These are phyloP conservation scores for Bryum argenteum DNA, from an alignment of 225 moss, liverwort and hornwort species.

Conservation along the genomic window DNA sequence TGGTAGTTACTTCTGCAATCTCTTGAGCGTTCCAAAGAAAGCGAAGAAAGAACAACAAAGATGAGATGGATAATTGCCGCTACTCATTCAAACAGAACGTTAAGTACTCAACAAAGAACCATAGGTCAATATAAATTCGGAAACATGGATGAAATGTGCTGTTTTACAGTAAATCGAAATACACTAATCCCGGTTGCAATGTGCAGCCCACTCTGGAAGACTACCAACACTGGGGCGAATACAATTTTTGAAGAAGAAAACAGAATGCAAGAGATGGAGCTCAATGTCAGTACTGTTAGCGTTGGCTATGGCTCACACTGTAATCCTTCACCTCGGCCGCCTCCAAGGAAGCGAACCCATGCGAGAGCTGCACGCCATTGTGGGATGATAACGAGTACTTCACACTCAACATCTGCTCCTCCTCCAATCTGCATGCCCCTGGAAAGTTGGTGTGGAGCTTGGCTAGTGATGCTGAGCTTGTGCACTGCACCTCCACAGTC, in stretches of 20 bases:
- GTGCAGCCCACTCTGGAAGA: constrained; percentile 15
- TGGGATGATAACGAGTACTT: constrained; percentile 67
- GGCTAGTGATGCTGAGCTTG: constrained; percentile 42
- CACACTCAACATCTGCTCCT: constrained; percentile 63
- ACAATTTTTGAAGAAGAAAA: not conserved
- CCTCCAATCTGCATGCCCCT: constrained; percentile 60
- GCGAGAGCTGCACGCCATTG: constrained; percentile 53
- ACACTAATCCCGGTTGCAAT: constrained; percentile 42
- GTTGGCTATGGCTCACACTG: constrained; percentile 83
- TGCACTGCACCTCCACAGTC: constrained; percentile 78
- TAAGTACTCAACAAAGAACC: too few species aligned
- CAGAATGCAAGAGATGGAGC: not conserved
- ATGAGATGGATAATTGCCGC: too few species aligned
- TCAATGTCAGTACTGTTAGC: constrained; percentile 12
- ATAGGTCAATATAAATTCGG: too few species aligned
- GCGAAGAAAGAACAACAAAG: too few species aligned
- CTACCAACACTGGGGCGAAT: constrained; percentile 35
- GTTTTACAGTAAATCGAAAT: too few species aligned
- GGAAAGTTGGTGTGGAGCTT: constrained; percentile 63
- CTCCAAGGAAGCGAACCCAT: constrained; percentile 68
- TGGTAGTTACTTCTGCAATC: too few species aligned
- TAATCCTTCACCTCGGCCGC: constrained; percentile 75
- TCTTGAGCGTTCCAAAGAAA: too few species aligned
- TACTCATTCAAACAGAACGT: too few species aligned
- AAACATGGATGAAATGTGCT: too few species aligned